These are phyloP conservation scores for Chrysanthemum seticuspe DNA, from an alignment of 129 eudicot genomes.

Conservation along the genomic window DNA sequence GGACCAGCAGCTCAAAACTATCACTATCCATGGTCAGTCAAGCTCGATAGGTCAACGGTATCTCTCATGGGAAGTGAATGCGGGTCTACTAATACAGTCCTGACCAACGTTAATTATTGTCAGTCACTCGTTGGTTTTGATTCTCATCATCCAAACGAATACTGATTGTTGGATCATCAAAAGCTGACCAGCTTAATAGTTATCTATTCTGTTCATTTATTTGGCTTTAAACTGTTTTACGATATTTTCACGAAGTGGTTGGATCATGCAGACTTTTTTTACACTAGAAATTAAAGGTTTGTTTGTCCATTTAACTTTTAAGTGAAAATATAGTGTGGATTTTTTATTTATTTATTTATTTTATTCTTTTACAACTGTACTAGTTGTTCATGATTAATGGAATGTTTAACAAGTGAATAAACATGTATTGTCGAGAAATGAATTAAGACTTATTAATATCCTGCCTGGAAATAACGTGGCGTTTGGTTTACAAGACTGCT, in stretches of 20 bases:
- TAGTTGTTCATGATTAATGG: conserved; percentile 2
- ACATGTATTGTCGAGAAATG: not conserved
- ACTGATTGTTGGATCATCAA: conserved; percentile 10
- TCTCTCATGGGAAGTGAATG: conserved; percentile 86
- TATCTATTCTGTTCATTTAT: conserved; percentile 1
- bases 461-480: not conserved
- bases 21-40: conserved; percentile 83
- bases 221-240: not conserved
- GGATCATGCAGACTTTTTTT: not conserved
- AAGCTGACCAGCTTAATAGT: conserved; percentile 5
- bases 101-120: conserved; percentile 65
- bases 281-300: not conserved
- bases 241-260: not conserved
- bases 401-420: not conserved
- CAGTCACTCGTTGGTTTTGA: conserved; percentile 78
- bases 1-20: conserved; percentile 64
- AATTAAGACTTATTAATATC: not conserved
- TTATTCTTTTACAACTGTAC: not conserved
- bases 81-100: conserved; percentile 69
- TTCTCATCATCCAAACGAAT: conserved; percentile 20
- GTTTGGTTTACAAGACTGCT: not conserved
- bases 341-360: not conserved
- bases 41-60: conserved; percentile 72
- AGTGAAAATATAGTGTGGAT: conserved; percentile 23
- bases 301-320: not conserved